A percentile compares a stretch with the other conserved stretches of the same genome.
Conservation (phyloP, 129 eudicot species). For the Lactuca sativa region DNA sequence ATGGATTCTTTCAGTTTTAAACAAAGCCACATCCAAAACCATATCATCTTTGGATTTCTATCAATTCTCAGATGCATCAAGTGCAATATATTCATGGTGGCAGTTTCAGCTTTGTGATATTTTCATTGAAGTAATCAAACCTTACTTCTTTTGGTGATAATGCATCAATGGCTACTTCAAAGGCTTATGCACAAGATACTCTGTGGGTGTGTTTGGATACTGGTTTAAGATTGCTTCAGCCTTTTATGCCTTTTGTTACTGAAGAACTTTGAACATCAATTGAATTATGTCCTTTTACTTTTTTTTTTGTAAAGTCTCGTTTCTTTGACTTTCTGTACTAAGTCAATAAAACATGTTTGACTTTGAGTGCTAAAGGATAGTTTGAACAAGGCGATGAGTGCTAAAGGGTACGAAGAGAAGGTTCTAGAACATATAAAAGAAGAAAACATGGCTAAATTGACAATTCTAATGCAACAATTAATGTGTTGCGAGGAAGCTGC, state of each 20-base stretch:
- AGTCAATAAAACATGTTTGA: conserved; percentile 12
- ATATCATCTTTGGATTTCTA: conserved; percentile 61
- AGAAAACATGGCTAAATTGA: conserved; percentile 52
- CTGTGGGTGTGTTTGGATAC: conserved; percentile 85
- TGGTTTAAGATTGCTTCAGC: conserved; percentile 82
- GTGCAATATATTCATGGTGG: conserved; percentile 90
- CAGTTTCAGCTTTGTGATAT: conserved; percentile 84
- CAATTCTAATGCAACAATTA: conserved; percentile 53
- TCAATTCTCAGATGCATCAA: conserved; percentile 92
- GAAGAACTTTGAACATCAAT: conserved; percentile 68
- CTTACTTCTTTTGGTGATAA: conserved; percentile 65
- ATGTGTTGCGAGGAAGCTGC: conserved; percentile 54
- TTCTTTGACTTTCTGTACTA: no score
- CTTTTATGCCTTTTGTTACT: conserved; percentile 91
- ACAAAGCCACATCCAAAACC: conserved; percentile 73
- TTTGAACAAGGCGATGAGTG: conserved; percentile 55
- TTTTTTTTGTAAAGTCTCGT: no score
- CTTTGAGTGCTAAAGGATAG: conserved; percentile 59
- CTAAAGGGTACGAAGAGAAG: conserved; percentile 72
- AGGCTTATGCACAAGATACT: conserved; percentile 68
- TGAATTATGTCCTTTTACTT: no score
- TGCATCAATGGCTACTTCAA: conserved; percentile 41
- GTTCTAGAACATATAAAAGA: conserved; percentile 61
- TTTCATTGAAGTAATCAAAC: conserved; percentile 80
- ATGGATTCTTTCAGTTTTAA: conserved; percentile 87